phyloP scores from a whole-genome alignment of 495 filamentous ascomycete species.

The Hyaloscypha variabilis region DNA sequence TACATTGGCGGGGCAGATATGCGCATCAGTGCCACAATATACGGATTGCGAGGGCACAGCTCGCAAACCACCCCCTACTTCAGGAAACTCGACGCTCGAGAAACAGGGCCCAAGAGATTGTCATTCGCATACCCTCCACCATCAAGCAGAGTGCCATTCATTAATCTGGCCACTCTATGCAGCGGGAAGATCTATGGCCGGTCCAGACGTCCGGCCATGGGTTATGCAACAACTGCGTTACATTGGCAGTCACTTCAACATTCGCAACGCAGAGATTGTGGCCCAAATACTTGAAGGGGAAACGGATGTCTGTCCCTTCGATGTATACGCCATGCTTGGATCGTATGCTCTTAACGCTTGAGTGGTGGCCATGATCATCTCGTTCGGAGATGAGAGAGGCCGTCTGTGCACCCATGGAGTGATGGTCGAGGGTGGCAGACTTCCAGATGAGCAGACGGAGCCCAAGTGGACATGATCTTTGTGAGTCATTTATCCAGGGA shows the following conservation, averaged over 20 bases:
- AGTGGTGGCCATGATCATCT: not conserved
- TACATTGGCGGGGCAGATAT: slow-evolving; percentile 33
- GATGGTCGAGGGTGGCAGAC: too few species aligned
- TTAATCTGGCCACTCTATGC: slow-evolving; percentile 38
- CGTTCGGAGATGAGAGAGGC: not conserved
- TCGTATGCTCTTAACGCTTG: slow-evolving; percentile 37
- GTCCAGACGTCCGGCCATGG: slow-evolving; percentile 30
- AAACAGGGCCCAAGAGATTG: not conserved
- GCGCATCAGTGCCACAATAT: slow-evolving; percentile 35
- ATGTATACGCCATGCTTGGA: slow-evolving; percentile 39
- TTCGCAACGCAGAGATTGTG: slow-evolving; percentile 34
- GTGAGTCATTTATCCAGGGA: too few species aligned
- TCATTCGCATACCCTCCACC: slow-evolving; percentile 13
- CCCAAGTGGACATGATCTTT: too few species aligned
- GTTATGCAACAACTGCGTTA: slow-evolving; percentile 31
- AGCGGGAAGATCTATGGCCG: slow-evolving; percentile 26
- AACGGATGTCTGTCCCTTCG: slow-evolving; percentile 29
- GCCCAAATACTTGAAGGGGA: slow-evolving; percentile 28
- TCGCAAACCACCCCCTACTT: slow-evolving; percentile 7
- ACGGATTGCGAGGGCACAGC: slow-evolving; percentile 21
- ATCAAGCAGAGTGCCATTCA: slow-evolving; percentile 32
- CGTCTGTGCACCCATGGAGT: too few species aligned
- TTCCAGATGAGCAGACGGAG: too few species aligned
- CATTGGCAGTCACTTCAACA: slow-evolving; percentile 32
- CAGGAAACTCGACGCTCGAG: not conserved